Evolutionary conservation across 441 rosid species (phyloP).

Genomic region (Melastoma candidum): DNA sequence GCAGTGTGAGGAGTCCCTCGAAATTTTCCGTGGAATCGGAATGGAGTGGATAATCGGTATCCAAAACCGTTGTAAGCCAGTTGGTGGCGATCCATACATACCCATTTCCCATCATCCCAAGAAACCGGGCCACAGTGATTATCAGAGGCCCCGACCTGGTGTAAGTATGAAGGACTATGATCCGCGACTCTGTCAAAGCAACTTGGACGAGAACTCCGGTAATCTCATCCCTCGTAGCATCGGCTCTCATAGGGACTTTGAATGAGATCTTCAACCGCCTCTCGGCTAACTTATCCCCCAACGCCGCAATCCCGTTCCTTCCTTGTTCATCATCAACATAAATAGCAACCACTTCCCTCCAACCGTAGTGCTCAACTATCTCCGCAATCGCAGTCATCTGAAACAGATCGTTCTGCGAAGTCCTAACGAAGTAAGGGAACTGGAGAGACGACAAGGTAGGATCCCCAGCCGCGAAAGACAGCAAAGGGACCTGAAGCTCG

Average conservation of each 20-base stretch:
- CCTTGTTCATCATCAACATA: constrained; percentile 74
- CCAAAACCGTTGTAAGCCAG: constrained; percentile 78
- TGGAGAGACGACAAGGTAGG: constrained; percentile 82
- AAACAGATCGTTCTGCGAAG: constrained; percentile 53
- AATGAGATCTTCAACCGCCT: constrained; percentile 38
- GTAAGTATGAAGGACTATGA: constrained; percentile 63
- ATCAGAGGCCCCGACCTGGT: constrained; percentile 57
- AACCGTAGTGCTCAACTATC: constrained; percentile 44
- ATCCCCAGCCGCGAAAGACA: constrained; percentile 86
- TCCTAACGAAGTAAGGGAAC: constrained; percentile 69
- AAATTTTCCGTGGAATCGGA: constrained; percentile 22
- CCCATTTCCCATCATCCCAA: constrained; percentile 57
- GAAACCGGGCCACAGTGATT: constrained; percentile 43
- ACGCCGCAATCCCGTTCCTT: constrained; percentile 59
- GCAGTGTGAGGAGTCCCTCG: constrained; percentile 63
- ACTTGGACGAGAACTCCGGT: constrained; percentile 35
- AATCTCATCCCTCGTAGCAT: constrained; percentile 28
- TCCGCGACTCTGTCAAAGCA: constrained; percentile 51
- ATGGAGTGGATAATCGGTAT: constrained; percentile 38
- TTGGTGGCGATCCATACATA: constrained; percentile 85
- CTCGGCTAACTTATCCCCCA: constrained; percentile 47
- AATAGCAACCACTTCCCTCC: constrained; percentile 69
- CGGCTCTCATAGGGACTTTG: constrained; percentile 44
- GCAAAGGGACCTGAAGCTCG: constrained; percentile 62
- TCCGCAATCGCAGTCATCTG: constrained; percentile 87